Percentiles rank a stretch among this genome's conserved stretches.
Evolutionary conservation across 257 asterid genomes (phyloP).

Genomic region (Avicennia marina): DNA sequence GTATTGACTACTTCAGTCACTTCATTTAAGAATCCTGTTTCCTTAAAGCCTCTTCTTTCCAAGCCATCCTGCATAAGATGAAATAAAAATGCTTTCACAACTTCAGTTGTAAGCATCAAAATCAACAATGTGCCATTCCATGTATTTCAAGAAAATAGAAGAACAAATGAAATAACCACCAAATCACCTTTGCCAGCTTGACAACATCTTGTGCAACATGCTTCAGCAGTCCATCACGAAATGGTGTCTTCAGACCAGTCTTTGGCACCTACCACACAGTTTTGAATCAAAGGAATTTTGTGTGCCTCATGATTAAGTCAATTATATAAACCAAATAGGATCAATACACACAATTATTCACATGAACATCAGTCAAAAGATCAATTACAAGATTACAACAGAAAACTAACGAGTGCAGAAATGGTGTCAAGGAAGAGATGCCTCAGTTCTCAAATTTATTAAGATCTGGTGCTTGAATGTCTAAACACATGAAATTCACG

Average conservation of each 20-base stretch:
- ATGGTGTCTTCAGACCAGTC: conserved; percentile 85
- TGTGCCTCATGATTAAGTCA: background rate
- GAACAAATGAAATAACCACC: background rate
- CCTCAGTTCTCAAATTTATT: no score
- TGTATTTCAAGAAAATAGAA: background rate
- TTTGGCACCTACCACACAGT: conserved; percentile 59
- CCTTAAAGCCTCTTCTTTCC: conserved; percentile 95
- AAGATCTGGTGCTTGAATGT: no score
- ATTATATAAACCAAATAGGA: background rate
- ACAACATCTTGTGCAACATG: conserved; percentile 91
- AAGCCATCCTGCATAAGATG: conserved; percentile 63
- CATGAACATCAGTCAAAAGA: no score
- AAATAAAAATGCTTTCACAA: background rate
- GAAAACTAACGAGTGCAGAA: no score
- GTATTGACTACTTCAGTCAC: conserved; percentile 80
- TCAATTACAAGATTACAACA: no score
- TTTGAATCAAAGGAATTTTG: conserved; percentile 16
- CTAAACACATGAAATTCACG: no score
- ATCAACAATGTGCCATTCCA: background rate
- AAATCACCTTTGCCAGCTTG: conserved; percentile 79
- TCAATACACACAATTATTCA: no score
- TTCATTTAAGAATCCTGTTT: conserved; percentile 86
- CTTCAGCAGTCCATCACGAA: conserved; percentile 95
- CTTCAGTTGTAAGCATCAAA: background rate
- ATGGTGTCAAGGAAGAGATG: no score